Evolutionary conservation across 345 rosid genomes (phyloP).

Genomic region (Citrus australasica): DNA sequence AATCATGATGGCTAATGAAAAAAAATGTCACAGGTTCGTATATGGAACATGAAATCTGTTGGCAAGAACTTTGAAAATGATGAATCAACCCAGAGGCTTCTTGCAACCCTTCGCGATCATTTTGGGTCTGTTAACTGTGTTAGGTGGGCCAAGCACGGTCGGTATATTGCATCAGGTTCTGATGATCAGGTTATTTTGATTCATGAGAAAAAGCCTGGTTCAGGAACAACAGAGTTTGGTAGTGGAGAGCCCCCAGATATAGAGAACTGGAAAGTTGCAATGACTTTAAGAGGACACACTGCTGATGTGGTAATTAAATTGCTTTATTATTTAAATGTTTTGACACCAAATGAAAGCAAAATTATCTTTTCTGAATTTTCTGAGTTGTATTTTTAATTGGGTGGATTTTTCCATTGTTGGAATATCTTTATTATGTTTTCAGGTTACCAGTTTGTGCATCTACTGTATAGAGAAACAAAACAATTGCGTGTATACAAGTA

Average conservation of each 20-base stretch:
- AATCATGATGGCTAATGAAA: not conserved
- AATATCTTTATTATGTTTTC: not conserved
- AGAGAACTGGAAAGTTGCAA: constrained; percentile 97
- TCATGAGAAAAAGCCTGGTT: constrained; percentile 96
- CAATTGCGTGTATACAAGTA: not conserved
- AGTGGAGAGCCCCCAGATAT: constrained; percentile 98
- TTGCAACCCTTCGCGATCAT: constrained; percentile 96
- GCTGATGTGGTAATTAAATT: constrained; percentile 94
- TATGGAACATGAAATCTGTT: constrained; percentile 91
- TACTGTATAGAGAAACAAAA: not conserved
- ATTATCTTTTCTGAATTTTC: not conserved
- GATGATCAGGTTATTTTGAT: constrained; percentile 92
- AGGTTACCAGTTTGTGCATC: not conserved
- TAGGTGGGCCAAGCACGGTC: constrained; percentile 97
- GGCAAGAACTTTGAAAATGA: constrained; percentile 52
- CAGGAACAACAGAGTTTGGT: constrained; percentile 96
- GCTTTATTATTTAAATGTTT: not conserved
- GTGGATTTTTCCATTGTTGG: constrained; percentile 3
- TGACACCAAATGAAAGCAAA: not conserved
- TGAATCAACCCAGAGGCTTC: constrained; percentile 73
- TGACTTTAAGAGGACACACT: constrained; percentile 97
- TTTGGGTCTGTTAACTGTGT: constrained; percentile 99
- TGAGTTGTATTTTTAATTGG: not conserved
- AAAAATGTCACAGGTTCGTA: constrained; percentile 57
- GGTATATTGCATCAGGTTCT: constrained; percentile 89